These are phyloP conservation scores for Tripterygium wilfordii DNA, from an alignment of 177 flowering plant species.

Conservation along the genomic window DNA sequence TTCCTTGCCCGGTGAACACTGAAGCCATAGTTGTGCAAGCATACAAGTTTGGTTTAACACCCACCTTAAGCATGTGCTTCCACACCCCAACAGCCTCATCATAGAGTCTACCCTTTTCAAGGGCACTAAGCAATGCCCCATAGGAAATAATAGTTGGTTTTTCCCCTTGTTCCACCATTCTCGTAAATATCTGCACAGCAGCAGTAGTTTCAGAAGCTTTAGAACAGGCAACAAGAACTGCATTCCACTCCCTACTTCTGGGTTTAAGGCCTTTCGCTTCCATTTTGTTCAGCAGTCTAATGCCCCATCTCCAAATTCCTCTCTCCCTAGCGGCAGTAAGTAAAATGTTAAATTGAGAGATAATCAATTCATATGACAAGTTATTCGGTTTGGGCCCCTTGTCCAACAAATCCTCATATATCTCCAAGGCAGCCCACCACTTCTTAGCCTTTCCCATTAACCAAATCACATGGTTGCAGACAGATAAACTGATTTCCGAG, in stretches of 20 bases:
- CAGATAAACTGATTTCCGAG: constrained; percentile 71
- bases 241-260: constrained; percentile 83
- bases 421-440: constrained; percentile 98
- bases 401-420: constrained; percentile 85
- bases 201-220: constrained; percentile 85
- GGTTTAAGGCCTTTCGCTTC: constrained; percentile 92
- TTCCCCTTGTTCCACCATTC: constrained; percentile 88
- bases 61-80: constrained; percentile 87
- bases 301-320: constrained; percentile 98
- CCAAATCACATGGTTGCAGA: constrained; percentile 94
- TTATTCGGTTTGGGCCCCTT: constrained; percentile 89
- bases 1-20: constrained; percentile 61
- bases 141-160: constrained; percentile 86
- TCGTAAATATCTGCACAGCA: constrained; percentile 73
- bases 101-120: constrained; percentile 83
- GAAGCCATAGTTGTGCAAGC: constrained; percentile 92
- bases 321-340: constrained; percentile 68
- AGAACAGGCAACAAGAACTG: constrained; percentile 94
- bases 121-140: constrained; percentile 92
- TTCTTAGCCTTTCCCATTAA: constrained; percentile 92
- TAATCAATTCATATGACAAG: constrained; percentile 68
- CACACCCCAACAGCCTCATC: constrained; percentile 79
- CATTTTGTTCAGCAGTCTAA: constrained; percentile 82
- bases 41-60: constrained; percentile 71
- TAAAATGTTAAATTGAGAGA: constrained; percentile 77